Conservation (phyloP, 2,329 filamentous ascomycete genomes). For the Fusarium sp. region DNA sequence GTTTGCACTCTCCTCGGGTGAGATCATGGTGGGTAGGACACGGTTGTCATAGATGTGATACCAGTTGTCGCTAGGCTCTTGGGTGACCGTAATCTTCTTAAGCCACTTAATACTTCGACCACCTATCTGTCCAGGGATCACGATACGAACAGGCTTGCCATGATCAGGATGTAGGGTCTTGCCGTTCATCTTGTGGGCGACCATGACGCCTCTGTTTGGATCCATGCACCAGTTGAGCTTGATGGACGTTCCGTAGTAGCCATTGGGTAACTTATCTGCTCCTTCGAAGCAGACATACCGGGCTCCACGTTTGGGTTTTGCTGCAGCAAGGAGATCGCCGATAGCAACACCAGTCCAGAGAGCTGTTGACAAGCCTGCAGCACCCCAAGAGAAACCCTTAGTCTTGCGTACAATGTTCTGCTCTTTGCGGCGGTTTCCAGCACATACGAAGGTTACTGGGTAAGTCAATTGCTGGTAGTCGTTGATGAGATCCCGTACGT, state of each 20-base stretch:
- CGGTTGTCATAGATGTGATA: conserved; percentile 96
- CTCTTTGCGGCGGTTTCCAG: conserved; percentile 91
- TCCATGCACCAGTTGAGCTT: conserved; percentile 92
- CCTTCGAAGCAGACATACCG: conserved; percentile 93
- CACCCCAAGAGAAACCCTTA: conserved; percentile 94
- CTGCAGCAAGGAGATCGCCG: conserved; percentile 75
- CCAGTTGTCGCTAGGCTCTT: conserved; percentile 88
- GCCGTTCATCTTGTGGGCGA: conserved; percentile 93
- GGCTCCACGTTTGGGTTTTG: conserved; percentile 76
- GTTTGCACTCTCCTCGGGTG: conserved; percentile 81
- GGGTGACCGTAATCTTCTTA: conserved; percentile 82
- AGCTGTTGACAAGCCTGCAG: conserved; percentile 87
- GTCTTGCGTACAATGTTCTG: conserved; percentile 92
- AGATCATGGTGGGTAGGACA: conserved; percentile 87
- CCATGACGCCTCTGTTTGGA: conserved; percentile 83
- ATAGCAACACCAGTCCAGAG: conserved; percentile 88
- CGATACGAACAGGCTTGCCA: conserved; percentile 82
- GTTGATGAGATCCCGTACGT: conserved; percentile 76
- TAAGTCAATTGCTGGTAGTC: conserved; percentile 86
- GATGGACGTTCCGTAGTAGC: conserved; percentile 87
- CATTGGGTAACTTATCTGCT: conserved; percentile 88
- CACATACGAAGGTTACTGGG: conserved; percentile 90
- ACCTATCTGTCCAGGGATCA: conserved; percentile 92
- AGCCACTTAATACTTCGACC: conserved; percentile 95
- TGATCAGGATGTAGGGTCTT: conserved; percentile 84